Conservation (phyloP, 1,139 yeast genomes). For the Saccharomycopsis hybrid region DNA sequence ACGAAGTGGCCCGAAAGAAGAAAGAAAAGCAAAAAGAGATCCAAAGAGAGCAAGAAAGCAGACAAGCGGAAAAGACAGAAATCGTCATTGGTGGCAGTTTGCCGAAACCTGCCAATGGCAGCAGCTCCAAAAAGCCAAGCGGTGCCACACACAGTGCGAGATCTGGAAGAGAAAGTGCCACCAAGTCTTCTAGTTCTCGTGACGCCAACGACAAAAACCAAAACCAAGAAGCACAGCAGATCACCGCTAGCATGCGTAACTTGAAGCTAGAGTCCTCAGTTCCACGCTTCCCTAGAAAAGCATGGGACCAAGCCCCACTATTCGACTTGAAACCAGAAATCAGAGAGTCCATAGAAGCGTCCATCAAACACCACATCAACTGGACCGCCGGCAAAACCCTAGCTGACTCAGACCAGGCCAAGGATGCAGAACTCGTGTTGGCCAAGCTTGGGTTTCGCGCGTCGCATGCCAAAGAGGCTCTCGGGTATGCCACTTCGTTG, state of each 20-base stretch:
- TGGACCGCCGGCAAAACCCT: conserved; percentile 39
- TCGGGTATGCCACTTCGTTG: conserved; percentile 52
- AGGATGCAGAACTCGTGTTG: conserved; percentile 18
- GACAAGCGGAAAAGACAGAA: conserved; percentile 33
- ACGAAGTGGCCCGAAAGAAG: conserved; percentile 29
- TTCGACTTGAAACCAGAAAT: conserved; percentile 33
- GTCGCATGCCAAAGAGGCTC: conserved; percentile 66
- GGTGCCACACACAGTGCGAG: neutral
- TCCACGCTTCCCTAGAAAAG: conserved; percentile 20
- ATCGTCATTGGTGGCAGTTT: conserved; percentile 33
- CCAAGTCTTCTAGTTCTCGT: neutral
- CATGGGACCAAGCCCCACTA: conserved; percentile 58
- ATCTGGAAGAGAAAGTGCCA: neutral
- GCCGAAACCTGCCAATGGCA: conserved; percentile 11
- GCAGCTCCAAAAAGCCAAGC: neutral
- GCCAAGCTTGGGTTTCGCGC: conserved; percentile 59
- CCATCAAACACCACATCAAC: conserved; percentile 45
- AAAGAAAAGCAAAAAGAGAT: conserved; percentile 41
- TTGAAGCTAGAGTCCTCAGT: neutral
- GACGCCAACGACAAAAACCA: neutral
- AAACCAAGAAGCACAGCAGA: neutral
- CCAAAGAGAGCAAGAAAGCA: conserved; percentile 30
- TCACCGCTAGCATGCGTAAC: neutral
- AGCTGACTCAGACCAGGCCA: conserved; percentile 20
- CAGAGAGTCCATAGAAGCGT: conserved; percentile 47